Base-by-base conservation (phyloP, 805 yeast species). In the Ogataea nonfermentans region DNA sequence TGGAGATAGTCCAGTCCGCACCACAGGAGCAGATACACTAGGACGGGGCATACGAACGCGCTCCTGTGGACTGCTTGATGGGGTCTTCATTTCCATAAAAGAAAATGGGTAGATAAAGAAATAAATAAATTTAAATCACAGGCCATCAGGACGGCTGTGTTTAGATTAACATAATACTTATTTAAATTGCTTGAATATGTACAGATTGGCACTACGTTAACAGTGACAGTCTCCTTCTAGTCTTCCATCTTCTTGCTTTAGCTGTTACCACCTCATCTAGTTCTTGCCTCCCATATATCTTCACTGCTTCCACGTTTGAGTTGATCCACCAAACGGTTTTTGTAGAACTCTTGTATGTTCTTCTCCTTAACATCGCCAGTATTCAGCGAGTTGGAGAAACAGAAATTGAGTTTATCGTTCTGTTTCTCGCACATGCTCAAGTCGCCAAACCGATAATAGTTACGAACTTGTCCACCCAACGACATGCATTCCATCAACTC, bases 401-500 rank as follows among this genome's bases (percentile, higher is more conserved):
- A 89, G 61, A 91, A 91, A 71, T 83, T 82, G 53, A 89, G 70
- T 65, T 88, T 87, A 16, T 74, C 78, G 37, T 85, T 70, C 53
- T 84, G 84, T 35, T 73, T 73, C 30, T 71, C 72, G 62, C 98
- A 91, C 44, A 77, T 67, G 35, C 81, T 79, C 52, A 87, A 72
- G 29, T 80, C 78, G 2, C 97, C 97, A 56, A 79, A 84, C 39
- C 97, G 68, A 58, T 90, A 91, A 54, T 84, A 84, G 62, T 84
- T 76, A 44, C 95, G 76, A 14, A 86, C 65, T 57, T 90, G 96
- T 0, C 97, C 97, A 3, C 96, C 97, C 3, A 90, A 57, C 0
- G 97, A 85, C 64, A 85, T 88, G 59, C 98, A 91, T 32, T 78
- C 81, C 32, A 89, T 73, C 15, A 90, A 68, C 55, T 88, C 95